phyloP scores from a whole-genome alignment of 805 yeast genomes.

The Wickerhamiella siamensis region DNA sequence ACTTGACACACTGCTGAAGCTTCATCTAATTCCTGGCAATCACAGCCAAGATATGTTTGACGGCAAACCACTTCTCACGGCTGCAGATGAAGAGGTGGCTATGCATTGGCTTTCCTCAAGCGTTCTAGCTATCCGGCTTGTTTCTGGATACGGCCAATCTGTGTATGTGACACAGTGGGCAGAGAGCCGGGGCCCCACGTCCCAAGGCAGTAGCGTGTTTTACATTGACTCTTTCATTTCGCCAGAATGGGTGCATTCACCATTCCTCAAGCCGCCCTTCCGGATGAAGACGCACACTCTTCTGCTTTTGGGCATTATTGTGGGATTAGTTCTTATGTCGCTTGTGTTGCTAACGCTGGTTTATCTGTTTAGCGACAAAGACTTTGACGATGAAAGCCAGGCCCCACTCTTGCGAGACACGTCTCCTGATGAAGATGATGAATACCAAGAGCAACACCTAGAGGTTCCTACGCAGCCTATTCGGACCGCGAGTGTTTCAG shows the following conservation, averaged over 20 bases:
- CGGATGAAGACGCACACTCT: constrained; percentile 22
- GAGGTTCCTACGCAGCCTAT: constrained; percentile 14
- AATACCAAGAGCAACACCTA: constrained; percentile 2
- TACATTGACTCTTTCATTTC: constrained; percentile 22
- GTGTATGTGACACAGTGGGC: constrained; percentile 16
- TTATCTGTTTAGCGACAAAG: constrained; percentile 7
- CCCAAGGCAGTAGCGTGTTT: constrained; percentile 20
- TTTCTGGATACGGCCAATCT: constrained; percentile 19
- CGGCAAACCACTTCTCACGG: constrained; percentile 14
- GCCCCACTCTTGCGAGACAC: background rate
- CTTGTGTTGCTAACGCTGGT: constrained; percentile 5
- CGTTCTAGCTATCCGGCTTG: constrained; percentile 9
- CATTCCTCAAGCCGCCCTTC: constrained; percentile 18
- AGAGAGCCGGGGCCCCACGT: constrained; percentile 12
- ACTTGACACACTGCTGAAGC: constrained; percentile 32
- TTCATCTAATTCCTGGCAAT: constrained; percentile 56
- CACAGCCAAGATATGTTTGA: constrained; percentile 22
- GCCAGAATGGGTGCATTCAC: constrained; percentile 23
- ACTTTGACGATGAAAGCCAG: constrained; percentile 2
- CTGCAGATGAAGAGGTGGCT: constrained; percentile 18
- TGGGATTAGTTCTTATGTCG: constrained; percentile 15
- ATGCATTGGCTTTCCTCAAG: constrained; percentile 14
- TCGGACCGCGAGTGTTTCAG: constrained; percentile 17
- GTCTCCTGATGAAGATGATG: constrained; percentile 5
- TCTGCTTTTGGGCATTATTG: constrained; percentile 20